phyloP scores from a whole-genome alignment of 352 stramenopile species.

The Phytophthora gonapodyides region DNA sequence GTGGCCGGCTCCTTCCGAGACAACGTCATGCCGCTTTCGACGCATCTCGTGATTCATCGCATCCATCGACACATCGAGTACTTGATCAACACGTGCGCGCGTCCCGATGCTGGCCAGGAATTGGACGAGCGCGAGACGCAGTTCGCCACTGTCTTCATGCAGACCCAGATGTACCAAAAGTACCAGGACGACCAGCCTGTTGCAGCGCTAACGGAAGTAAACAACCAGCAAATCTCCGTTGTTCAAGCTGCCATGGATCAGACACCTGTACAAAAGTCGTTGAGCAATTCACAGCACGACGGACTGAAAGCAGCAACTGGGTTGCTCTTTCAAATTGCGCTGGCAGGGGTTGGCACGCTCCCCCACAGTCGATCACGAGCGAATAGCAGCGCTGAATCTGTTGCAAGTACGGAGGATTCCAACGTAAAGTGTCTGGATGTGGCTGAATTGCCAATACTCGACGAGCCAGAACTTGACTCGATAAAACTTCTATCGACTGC shows the following conservation, averaged over 20 bases:
- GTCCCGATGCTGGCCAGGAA: not conserved
- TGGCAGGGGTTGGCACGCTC: slow-evolving; percentile 35
- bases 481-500: slow-evolving; percentile 15
- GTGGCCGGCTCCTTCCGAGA: slow-evolving; percentile 27
- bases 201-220: slow-evolving; percentile 5
- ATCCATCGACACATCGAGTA: slow-evolving; percentile 50
- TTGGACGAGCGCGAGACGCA: slow-evolving; percentile 21
- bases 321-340: slow-evolving; percentile 46
- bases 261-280: not conserved
- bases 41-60: slow-evolving; percentile 51
- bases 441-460: not conserved
- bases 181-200: slow-evolving; percentile 46
- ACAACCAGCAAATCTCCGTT: slow-evolving; percentile 6
- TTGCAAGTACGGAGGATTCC: slow-evolving; percentile 1
- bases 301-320: slow-evolving; percentile 35
- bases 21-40: slow-evolving; percentile 39
- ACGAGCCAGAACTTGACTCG: slow-evolving; percentile 14
- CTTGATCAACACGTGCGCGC: slow-evolving; percentile 30
- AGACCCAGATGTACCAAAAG: slow-evolving; percentile 64
- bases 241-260: not conserved
- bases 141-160: slow-evolving; percentile 39
- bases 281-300: slow-evolving; percentile 14
- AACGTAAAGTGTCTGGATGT: slow-evolving; percentile 1
- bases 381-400: not conserved
- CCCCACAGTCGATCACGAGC: slow-evolving; percentile 1